Evolutionary conservation across 805 yeast genomes (phyloP).

Genomic region (Cyberlindnera xishuangbannaensis): DNA sequence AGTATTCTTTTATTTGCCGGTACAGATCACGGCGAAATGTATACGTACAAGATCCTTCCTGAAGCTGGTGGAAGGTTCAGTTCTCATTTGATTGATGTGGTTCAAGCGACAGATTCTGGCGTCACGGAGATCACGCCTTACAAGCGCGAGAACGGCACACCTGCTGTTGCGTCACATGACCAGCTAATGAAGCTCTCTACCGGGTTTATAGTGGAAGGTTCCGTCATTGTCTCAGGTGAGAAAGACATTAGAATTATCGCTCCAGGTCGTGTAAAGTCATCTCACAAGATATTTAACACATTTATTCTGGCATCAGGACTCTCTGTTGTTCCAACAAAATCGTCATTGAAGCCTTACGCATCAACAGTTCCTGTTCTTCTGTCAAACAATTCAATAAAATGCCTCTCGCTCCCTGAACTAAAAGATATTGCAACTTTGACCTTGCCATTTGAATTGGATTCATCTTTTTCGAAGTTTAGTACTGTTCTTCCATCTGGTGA

Average conservation of each 20-base stretch:
- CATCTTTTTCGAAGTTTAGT: constrained; percentile 37
- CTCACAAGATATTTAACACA: constrained; percentile 55
- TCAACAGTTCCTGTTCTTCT: constrained; percentile 42
- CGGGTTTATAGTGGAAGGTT: constrained; percentile 59
- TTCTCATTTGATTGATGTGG: constrained; percentile 44
- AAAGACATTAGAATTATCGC: constrained; percentile 59
- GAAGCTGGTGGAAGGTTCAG: constrained; percentile 54
- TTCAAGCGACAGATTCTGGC: constrained; percentile 41
- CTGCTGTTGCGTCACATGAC: constrained; percentile 58
- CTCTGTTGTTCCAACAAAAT: constrained; percentile 31
- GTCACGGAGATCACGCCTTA: constrained; percentile 54
- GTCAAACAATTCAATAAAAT: constrained; percentile 41
- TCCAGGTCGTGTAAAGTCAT: constrained; percentile 53
- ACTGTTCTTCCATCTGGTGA: constrained; percentile 50
- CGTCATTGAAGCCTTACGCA: constrained; percentile 31
- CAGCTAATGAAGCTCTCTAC: constrained; percentile 52
- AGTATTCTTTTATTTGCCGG: constrained; percentile 74
- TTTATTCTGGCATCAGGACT: constrained; percentile 45
- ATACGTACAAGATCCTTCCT: constrained; percentile 63
- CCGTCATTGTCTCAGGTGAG: constrained; percentile 47
- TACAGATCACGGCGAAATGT: constrained; percentile 65
- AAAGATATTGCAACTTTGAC: constrained; percentile 48
- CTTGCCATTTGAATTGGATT: constrained; percentile 37
- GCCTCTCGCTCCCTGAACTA: constrained; percentile 53
- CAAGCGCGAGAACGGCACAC: constrained; percentile 52